These are phyloP conservation scores for Rauvolfia tetraphylla DNA, from an alignment of 257 asterid genomes.

Conservation along the genomic window DNA sequence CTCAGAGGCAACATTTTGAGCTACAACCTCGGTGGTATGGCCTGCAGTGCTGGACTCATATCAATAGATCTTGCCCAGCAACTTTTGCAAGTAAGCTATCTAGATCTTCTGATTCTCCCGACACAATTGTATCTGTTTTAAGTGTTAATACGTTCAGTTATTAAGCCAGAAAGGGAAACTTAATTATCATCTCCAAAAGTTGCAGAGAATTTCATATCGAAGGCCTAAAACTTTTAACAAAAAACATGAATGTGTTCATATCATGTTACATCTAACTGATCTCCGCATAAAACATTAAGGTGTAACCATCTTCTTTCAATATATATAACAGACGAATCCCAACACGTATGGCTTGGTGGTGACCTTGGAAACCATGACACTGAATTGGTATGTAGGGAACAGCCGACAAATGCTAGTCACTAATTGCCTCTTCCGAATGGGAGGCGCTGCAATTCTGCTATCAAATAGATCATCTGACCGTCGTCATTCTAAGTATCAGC, in stretches of 20 bases:
- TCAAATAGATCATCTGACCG: slow-evolving; percentile 24
- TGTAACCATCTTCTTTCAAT: neutral
- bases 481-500: slow-evolving; percentile 23
- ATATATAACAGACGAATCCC: slow-evolving; percentile 18
- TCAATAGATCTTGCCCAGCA: slow-evolving; percentile 37
- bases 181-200: neutral
- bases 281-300: too few species aligned
- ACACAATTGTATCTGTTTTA: neutral
- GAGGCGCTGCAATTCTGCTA: slow-evolving; percentile 31
- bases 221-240: neutral
- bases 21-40: slow-evolving; percentile 40
- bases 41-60: slow-evolving; percentile 42
- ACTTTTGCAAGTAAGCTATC: slow-evolving; percentile 29
- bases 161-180: too few species aligned
- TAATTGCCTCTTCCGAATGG: slow-evolving; percentile 30
- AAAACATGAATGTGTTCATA: neutral
- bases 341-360: slow-evolving; percentile 28
- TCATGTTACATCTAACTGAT: too few species aligned
- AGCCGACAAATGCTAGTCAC: slow-evolving; percentile 28
- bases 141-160: too few species aligned
- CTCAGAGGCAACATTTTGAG: slow-evolving; percentile 29
- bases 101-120: neutral
- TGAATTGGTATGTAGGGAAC: slow-evolving; percentile 26
- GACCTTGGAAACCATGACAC: slow-evolving; percentile 18
- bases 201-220: neutral